Evolutionary conservation across 2,329 filamentous ascomycete genomes (phyloP).

Genomic region (Alternaria gaisen): DNA sequence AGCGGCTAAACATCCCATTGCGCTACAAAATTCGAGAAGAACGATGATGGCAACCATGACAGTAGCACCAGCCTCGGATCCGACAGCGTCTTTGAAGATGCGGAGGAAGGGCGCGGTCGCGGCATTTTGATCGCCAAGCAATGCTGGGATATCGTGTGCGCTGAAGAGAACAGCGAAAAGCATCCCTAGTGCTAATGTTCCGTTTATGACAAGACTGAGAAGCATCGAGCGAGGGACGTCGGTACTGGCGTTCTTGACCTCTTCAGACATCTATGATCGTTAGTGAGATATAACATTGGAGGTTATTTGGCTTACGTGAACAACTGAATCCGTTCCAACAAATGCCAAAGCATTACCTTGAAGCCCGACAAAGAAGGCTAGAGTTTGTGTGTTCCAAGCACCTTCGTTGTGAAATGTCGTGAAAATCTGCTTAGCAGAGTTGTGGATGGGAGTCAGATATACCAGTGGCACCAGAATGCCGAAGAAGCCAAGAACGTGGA

Average conservation of each 20-base stretch:
- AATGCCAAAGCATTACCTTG: slow-evolving; percentile 51
- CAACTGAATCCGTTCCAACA: slow-evolving; percentile 51
- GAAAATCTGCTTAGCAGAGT: slow-evolving; percentile 54
- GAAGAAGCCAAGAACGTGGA: slow-evolving; percentile 64
- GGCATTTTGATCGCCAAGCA: slow-evolving; percentile 28
- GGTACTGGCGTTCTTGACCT: slow-evolving; percentile 49
- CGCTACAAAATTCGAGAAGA: slow-evolving; percentile 53
- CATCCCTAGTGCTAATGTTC: slow-evolving; percentile 52
- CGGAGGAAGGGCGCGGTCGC: slow-evolving; percentile 59
- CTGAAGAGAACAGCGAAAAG: slow-evolving; percentile 55
- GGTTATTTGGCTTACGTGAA: slow-evolving; percentile 41
- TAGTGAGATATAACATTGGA: not conserved
- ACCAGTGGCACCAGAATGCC: slow-evolving; percentile 58
- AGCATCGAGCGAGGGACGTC: slow-evolving; percentile 56
- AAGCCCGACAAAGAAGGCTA: slow-evolving; percentile 58
- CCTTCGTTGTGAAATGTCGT: slow-evolving; percentile 59
- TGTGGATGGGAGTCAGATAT: slow-evolving; percentile 50
- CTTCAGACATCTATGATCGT: slow-evolving; percentile 49
- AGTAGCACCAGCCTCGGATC: slow-evolving; percentile 53
- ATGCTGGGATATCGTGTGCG: slow-evolving; percentile 40
- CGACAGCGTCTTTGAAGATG: slow-evolving; percentile 54
- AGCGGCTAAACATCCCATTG: slow-evolving; percentile 53
- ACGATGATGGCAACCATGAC: slow-evolving; percentile 58
- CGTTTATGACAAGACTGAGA: slow-evolving; percentile 53
- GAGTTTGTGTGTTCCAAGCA: slow-evolving; percentile 54